These are phyloP conservation scores for Ceratocystis albifundus DNA, from an alignment of 2,329 filamentous ascomycete genomes.

Conservation along the genomic window DNA sequence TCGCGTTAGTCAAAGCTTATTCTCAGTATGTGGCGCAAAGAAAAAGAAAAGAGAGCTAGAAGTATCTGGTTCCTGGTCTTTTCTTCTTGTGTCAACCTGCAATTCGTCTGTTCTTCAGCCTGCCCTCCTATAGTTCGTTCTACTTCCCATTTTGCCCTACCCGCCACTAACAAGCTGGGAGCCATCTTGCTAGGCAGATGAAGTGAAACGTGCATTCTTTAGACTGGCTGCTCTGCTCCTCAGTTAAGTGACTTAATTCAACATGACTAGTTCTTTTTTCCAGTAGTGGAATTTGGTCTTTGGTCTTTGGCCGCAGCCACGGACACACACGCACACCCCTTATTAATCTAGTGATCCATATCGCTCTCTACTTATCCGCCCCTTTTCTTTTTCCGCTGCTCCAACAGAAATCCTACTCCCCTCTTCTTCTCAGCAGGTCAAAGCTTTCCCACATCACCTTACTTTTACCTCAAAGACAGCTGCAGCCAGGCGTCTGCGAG, in stretches of 20 bases:
- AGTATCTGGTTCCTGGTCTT: slow-evolving; percentile 1
- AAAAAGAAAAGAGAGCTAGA: slow-evolving; percentile 1
- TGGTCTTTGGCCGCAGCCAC: not conserved
- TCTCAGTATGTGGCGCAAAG: slow-evolving; percentile 1
- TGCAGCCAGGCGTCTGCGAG: slow-evolving; percentile 9
- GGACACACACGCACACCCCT: slow-evolving; percentile 7
- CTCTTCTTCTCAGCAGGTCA: slow-evolving; percentile 16
- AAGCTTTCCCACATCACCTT: slow-evolving; percentile 18
- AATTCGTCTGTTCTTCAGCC: not conserved
- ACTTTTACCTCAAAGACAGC: slow-evolving; percentile 10
- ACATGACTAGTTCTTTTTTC: not conserved
- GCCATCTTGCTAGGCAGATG: not conserved
- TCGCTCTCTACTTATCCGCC: slow-evolving; percentile 12
- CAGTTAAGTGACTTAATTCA: not conserved
- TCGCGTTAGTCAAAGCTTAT: slow-evolving; percentile 6
- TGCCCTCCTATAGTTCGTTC: not conserved
- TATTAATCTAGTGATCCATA: slow-evolving; percentile 14
- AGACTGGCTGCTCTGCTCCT: not conserved
- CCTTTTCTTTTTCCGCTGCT: slow-evolving; percentile 16
- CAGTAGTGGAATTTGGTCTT: slow-evolving; percentile 4
- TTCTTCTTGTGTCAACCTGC: not conserved
- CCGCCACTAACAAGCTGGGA: not conserved
- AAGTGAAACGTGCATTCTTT: not conserved
- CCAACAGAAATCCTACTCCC: slow-evolving; percentile 15
- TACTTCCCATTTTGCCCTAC: slow-evolving; percentile 1